Conservation (phyloP, 345 rosid genomes). For the Salix udensis region DNA sequence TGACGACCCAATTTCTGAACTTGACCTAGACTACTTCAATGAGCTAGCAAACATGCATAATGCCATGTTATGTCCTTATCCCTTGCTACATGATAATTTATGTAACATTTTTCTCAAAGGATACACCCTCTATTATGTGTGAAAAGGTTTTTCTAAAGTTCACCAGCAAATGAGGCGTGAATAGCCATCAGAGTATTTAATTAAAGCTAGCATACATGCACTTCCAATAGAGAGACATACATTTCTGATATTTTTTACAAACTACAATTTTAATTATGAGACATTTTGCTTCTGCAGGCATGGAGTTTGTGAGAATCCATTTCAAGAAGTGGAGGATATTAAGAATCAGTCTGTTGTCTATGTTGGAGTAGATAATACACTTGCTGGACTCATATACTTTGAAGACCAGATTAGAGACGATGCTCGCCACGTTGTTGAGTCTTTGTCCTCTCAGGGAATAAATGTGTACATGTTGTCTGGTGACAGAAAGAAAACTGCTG, state of each 20-base stretch:
- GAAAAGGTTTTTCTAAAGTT: background rate
- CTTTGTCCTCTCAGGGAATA: conserved; percentile 65
- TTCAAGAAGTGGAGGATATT: conserved; percentile 45
- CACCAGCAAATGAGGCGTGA: background rate
- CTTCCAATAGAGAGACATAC: background rate
- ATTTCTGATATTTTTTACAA: background rate
- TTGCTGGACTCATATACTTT: conserved; percentile 73
- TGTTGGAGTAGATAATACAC: conserved; percentile 69
- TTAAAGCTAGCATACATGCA: background rate
- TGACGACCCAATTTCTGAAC: background rate
- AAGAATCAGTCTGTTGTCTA: conserved; percentile 73
- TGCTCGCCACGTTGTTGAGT: conserved; percentile 66
- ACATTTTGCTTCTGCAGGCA: conserved; percentile 45
- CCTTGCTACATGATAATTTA: background rate
- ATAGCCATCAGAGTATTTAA: background rate
- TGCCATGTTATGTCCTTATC: background rate
- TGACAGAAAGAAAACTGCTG: conserved; percentile 77
- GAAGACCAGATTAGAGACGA: conserved; percentile 93
- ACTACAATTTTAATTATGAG: background rate
- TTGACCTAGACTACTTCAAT: background rate
- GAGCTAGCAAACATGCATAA: background rate
- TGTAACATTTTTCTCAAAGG: background rate
- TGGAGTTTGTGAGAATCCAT: conserved; percentile 52
- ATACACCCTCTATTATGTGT: background rate
- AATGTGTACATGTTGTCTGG: conserved; percentile 89